Base-by-base conservation (phyloP, 2,329 filamentous ascomycete species). In the Penicillium janthinellum region DNA sequence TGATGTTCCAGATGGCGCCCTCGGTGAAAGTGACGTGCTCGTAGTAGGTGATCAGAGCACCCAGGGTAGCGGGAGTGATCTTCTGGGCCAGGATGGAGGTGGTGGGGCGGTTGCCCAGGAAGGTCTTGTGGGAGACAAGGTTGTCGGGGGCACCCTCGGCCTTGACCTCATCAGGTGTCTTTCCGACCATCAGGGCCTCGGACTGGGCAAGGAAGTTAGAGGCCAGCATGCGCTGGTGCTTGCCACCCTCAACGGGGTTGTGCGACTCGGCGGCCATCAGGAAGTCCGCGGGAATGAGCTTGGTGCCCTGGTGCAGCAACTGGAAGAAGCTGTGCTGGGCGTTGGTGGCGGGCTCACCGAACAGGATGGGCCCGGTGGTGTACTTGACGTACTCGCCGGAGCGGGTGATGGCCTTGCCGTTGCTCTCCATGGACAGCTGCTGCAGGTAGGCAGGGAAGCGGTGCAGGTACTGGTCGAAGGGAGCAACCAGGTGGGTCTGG, bases 271-370 rank as follows among this genome's bases (percentile, higher is more conserved):
- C 93, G 41, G 95, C 95, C 70, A 99, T 83, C 81, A 99, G 96
- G 83, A 99, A 99, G 81, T 99, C 95, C 69, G 94, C 90, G 15
- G 95, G 95, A 75, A 99, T 98, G 73, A 99, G 88, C 87, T 98
- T 98, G 71, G 95, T 99, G 73, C 95, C 95, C 81, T 99, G 95
- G 85, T 99, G 95, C 60, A 99, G 88, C 50, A 99, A 89, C 86
- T 99, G 95, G 89, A 96, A 99, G 88, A 99, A 99, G 62, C 95
- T 98, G 86, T 99, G 95, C 83, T 99, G 95, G 47, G 95, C 95
- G 77, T 99, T 99, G 78, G 95, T 99, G 80, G 92, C 96, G 56
- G 95, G 95, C 84, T 99, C 95, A 74, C 95, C 95, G 76, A 99
- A 99, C 64, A 99, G 83, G 75, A 99, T 94, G 56, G 95, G 87